A percentile compares a stretch with the other conserved stretches of the same genome.
These are phyloP conservation scores for Cordyceps cicadae DNA, from an alignment of 2,329 filamentous ascomycete genomes.

Conservation along the genomic window DNA sequence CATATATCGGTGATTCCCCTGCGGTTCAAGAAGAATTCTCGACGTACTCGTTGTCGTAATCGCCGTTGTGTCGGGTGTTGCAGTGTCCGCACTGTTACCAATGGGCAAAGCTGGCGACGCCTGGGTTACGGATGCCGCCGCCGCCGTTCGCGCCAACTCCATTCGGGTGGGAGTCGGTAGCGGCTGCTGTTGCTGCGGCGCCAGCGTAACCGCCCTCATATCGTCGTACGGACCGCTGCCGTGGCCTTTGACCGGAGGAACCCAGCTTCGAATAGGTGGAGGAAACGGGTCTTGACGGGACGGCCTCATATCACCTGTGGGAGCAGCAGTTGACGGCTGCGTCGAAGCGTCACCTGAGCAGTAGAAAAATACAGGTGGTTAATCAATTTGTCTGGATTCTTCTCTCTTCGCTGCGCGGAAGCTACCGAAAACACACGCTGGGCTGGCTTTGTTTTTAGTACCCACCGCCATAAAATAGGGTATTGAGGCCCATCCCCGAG, in stretches of 20 bases:
- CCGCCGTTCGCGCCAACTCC: background rate
- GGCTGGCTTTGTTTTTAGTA: background rate
- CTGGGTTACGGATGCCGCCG: background rate
- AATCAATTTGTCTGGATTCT: background rate
- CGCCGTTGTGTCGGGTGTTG: too few relatives aligned
- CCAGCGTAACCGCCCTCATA: background rate
- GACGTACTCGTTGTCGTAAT: background rate
- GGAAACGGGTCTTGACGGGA: background rate
- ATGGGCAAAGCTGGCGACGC: too few relatives aligned
- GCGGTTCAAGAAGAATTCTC: background rate
- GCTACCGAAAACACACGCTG: background rate
- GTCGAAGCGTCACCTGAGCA: conserved; percentile 1
- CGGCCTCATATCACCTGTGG: background rate
- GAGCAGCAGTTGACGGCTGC: conserved; percentile 2
- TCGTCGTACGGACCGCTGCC: background rate
- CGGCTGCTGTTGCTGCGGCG: background rate
- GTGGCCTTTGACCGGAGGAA: background rate
- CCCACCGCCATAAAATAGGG: conserved; percentile 9
- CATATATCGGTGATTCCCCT: background rate
- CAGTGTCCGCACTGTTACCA: background rate
- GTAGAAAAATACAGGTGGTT: background rate
- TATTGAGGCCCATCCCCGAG: conserved; percentile 8
- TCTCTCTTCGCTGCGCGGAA: background rate
- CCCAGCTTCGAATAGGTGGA: background rate
- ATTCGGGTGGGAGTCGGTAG: conserved; percentile 5